phyloP scores from a whole-genome alignment of 2,329 filamentous ascomycete genomes.

The Neodidymelliopsis sp. region DNA sequence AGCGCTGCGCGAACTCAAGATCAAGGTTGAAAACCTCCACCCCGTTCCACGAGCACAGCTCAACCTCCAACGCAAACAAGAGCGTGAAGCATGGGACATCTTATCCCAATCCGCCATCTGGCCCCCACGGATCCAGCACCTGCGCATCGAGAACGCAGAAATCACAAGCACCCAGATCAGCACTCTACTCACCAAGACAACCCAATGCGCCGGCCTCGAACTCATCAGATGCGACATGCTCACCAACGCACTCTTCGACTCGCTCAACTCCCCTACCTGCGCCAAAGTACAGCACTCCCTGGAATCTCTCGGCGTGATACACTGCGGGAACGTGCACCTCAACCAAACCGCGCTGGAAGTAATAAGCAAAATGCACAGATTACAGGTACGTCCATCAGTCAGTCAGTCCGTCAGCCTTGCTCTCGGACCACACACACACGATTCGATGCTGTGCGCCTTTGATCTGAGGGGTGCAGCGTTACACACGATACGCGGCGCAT shows the following conservation, averaged over 20 bases:
- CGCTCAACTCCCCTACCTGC: too few species aligned
- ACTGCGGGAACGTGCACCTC: slow-evolving; percentile 3
- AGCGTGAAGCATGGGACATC: slow-evolving; percentile 5
- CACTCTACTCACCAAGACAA: neutral
- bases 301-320: neutral
- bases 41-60: slow-evolving; percentile 1
- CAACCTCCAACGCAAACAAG: neutral
- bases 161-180: neutral
- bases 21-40: slow-evolving; percentile 35
- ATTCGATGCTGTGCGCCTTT: slow-evolving; percentile 27
- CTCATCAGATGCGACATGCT: slow-evolving; percentile 11
- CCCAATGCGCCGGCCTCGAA: too few species aligned
- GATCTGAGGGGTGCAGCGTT: slow-evolving; percentile 33
- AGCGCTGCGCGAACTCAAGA: slow-evolving; percentile 31
- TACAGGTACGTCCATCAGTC: slow-evolving; percentile 19
- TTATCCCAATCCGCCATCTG: neutral
- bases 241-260: too few species aligned
- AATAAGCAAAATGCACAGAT: slow-evolving; percentile 16
- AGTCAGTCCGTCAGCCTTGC: slow-evolving; percentile 12
- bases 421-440: too few species aligned
- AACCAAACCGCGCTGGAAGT: slow-evolving; percentile 1
- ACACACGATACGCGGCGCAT: slow-evolving; percentile 28
- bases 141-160: neutral
- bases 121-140: neutral
- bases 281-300: neutral